A percentile compares a stretch with the other conserved stretches of the same genome.
Evolutionary conservation across 345 rosid genomes (phyloP).

Genomic region (Cardiospermum halicacabum): DNA sequence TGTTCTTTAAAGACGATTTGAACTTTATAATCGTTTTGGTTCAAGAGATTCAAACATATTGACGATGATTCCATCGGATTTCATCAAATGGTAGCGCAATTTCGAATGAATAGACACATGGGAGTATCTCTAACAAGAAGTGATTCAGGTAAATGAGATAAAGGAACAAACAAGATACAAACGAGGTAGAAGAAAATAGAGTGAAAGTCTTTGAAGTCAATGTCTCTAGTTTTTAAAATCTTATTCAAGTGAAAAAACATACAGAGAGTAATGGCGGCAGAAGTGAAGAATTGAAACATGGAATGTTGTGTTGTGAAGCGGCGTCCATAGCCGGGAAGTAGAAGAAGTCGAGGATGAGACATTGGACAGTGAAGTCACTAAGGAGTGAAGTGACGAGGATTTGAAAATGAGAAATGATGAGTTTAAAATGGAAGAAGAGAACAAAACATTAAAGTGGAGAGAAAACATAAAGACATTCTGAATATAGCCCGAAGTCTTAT

Average conservation of each 20-base stretch:
- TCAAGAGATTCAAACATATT: slow-evolving; percentile 36
- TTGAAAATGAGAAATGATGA: too few species aligned
- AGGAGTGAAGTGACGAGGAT: neutral
- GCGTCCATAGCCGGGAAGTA: slow-evolving; percentile 18
- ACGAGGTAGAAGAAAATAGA: too few species aligned
- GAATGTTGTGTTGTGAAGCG: slow-evolving; percentile 18
- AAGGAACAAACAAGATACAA: too few species aligned
- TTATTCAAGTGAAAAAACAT: slow-evolving; percentile 18
- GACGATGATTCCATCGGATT: slow-evolving; percentile 26
- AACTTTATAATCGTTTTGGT: slow-evolving; percentile 12
- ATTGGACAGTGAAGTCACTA: neutral
- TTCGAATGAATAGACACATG: too few species aligned
- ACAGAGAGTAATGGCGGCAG: slow-evolving; percentile 16
- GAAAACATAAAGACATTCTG: too few species aligned
- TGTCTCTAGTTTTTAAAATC: neutral
- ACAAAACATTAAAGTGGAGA: too few species aligned
- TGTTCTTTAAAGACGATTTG: slow-evolving; percentile 15
- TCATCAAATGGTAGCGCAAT: too few species aligned
- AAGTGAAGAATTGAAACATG: slow-evolving; percentile 26
- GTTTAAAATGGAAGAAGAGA: too few species aligned
- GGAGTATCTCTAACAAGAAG: neutral
- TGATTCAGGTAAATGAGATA: neutral
- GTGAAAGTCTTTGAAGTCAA: slow-evolving; percentile 20
- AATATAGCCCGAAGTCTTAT: too few species aligned
- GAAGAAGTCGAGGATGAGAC: slow-evolving; percentile 26